Base-by-base conservation (phyloP, 257 asterid species). In the Eustoma russellianum region DNA sequence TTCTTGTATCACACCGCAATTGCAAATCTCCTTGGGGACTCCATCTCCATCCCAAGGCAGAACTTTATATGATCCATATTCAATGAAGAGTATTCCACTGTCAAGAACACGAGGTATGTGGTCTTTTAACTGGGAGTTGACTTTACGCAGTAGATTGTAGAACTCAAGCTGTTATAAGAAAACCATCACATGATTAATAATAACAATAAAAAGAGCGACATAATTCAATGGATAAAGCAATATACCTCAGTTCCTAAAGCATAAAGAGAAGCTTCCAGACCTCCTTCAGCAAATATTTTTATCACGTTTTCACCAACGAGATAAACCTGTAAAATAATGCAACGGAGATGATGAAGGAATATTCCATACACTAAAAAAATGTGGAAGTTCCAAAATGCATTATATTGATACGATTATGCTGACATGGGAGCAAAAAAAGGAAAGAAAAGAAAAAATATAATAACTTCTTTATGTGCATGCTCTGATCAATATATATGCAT, bases 171-270 rank as follows among this genome's bases (percentile, higher is more conserved):
- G 84, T 50, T 17, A 48, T 28, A 54, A 28, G 41, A 40, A 60
- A 52, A 17, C 48, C 45, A 44, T 19, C 7, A 43, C 17, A 38
- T 65, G 54, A 53, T 35, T 47, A 55, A 57, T 60, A 64, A 53
- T 56, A 17, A 5, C 46, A 19, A 7, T 45, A 55, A 53, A 58
- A 55, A 7, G 30, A 51, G 35, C 51, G 40, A 57, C 52, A 38
- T 50, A 51, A 65, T 6, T 41, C 33, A 11, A 50, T 28, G 38
- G 56, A 40, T 61, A 46, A 34, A 10, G 58, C 51, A 72, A 38
- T 18, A 58, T 80, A 88, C 98, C 92, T 92, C 98, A 43, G 98
- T 82, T 70, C 97, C 97, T 70, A 92, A 77, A 71, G 84, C 72
- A 77, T 82, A 79, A 62, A 91, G 93, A 58, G 89, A 82, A 71